Conservation (phyloP, 257 asterid genomes). For the Gentiana dahurica region DNA sequence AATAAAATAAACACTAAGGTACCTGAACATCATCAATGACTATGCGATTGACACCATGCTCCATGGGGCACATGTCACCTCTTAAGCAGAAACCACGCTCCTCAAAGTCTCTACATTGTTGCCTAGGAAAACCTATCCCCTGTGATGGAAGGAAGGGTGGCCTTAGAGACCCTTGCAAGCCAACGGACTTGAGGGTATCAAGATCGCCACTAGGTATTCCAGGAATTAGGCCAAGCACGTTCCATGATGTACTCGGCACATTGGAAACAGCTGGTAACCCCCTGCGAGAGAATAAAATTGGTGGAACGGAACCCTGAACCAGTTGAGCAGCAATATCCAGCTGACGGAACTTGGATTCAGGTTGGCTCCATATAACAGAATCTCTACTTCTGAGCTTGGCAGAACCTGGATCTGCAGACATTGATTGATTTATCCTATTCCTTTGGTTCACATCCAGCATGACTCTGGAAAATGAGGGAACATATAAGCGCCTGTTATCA, state of each 20-base stretch:
- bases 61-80: conserved; percentile 99
- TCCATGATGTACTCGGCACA: conserved; percentile 56
- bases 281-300: conserved; percentile 64
- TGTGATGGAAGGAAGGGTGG: conserved; percentile 52
- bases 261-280: conserved; percentile 51
- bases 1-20: conserved; percentile 5
- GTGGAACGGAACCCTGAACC: conserved; percentile 50
- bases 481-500: conserved; percentile 48
- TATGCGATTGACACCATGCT: conserved; percentile 94
- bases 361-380: conserved; percentile 53
- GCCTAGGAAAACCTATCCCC: conserved; percentile 63
- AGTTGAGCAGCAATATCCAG: conserved; percentile 62
- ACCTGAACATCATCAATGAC: conserved; percentile 99
- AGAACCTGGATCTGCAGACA: conserved; percentile 45
- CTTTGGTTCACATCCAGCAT: conserved; percentile 53
- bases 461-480: conserved; percentile 44
- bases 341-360: conserved; percentile 62
- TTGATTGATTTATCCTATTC: conserved; percentile 42
- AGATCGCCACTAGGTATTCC: conserved; percentile 73
- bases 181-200: conserved; percentile 63
- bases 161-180: conserved; percentile 64
- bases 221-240: conserved; percentile 72
- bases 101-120: conserved; percentile 93
- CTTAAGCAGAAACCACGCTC: conserved; percentile 99
- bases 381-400: conserved; percentile 74